A percentile compares a stretch with the other conserved stretches of the same genome.
Evolutionary conservation across 768 basidiomycete species (phyloP).

Genomic region (Lactarius hatsudake): DNA sequence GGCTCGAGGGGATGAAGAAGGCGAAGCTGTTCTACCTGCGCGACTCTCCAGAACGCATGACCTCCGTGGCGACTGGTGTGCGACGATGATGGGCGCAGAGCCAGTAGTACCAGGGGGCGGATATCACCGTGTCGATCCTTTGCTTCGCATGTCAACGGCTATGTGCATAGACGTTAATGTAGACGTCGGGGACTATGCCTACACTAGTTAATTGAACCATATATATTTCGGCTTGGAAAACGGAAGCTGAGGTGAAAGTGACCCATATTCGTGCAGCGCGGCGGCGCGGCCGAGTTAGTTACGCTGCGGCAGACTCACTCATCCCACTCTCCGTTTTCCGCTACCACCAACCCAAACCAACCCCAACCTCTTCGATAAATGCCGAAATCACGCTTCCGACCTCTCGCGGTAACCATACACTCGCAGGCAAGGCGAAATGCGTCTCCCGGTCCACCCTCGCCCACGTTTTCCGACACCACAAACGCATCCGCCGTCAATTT

Average conservation of each 20-base stretch:
- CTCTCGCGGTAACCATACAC: conserved; percentile 40
- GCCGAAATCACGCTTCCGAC: conserved; percentile 57
- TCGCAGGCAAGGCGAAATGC: conserved; percentile 37
- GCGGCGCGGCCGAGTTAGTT: not conserved
- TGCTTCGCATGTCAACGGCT: not conserved
- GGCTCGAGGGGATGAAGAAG: conserved; percentile 56
- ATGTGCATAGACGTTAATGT: not conserved
- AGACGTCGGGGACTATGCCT: not conserved
- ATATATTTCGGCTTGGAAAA: not conserved
- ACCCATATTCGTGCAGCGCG: not conserved
- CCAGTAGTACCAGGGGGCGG: not conserved
- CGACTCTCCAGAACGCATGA: conserved; percentile 84
- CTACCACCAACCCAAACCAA: not conserved
- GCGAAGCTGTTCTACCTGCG: conserved; percentile 84
- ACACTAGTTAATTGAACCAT: not conserved
- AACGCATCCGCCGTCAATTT: conserved; percentile 76
- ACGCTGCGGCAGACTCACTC: not conserved
- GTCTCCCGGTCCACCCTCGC: conserved; percentile 68
- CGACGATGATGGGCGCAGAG: conserved; percentile 12
- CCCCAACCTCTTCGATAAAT: conserved; percentile 33
- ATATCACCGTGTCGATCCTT: not conserved
- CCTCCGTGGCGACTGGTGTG: conserved; percentile 57
- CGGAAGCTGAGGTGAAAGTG: not conserved
- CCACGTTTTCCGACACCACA: conserved; percentile 80
- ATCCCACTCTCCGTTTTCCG: not conserved